phyloP scores from a whole-genome alignment of 1,139 yeast species.

The Blastobotrys apis region DNA sequence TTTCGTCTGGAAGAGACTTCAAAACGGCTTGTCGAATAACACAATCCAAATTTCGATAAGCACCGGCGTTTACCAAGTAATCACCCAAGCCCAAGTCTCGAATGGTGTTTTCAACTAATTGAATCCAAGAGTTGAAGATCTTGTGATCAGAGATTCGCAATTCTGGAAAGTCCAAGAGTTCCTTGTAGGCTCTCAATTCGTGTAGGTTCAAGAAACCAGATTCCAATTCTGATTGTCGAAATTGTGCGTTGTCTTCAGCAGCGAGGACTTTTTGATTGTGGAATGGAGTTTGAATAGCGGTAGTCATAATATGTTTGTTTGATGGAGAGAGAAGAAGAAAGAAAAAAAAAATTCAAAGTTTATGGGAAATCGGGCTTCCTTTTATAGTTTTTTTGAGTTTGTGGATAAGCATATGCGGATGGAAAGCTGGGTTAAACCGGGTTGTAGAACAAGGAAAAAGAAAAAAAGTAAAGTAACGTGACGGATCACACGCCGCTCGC shows the following conservation, averaged over 20 bases:
- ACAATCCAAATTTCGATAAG: constrained; percentile 12
- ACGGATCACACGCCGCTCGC: too few species aligned
- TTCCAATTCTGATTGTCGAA: constrained; percentile 12
- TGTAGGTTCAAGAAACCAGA: constrained; percentile 13
- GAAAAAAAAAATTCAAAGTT: background rate
- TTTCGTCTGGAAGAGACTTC: constrained; percentile 13
- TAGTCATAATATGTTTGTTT: constrained; percentile 3
- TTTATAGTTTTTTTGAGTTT: constrained; percentile 6
- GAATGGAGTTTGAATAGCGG: constrained; percentile 10
- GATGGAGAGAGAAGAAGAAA: background rate
- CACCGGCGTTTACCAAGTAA: constrained; percentile 12
- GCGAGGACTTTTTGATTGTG: constrained; percentile 7
- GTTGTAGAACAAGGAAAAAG: too few species aligned
- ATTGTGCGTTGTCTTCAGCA: constrained; percentile 4
- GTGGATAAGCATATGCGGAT: too few species aligned
- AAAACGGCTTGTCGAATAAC: constrained; percentile 12
- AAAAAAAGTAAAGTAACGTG: too few species aligned
- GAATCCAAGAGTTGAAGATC: constrained; percentile 14
- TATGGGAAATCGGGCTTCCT: constrained; percentile 4
- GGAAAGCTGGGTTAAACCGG: too few species aligned
- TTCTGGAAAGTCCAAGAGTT: constrained; percentile 13
- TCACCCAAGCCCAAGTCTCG: constrained; percentile 15
- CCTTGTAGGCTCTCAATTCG: constrained; percentile 12
- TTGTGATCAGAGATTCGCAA: constrained; percentile 15
- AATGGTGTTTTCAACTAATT: constrained; percentile 11